These are phyloP conservation scores for Blakeslea trispora DNA, from an alignment of 371 early-diverging fungal species.

Conservation along the genomic window DNA sequence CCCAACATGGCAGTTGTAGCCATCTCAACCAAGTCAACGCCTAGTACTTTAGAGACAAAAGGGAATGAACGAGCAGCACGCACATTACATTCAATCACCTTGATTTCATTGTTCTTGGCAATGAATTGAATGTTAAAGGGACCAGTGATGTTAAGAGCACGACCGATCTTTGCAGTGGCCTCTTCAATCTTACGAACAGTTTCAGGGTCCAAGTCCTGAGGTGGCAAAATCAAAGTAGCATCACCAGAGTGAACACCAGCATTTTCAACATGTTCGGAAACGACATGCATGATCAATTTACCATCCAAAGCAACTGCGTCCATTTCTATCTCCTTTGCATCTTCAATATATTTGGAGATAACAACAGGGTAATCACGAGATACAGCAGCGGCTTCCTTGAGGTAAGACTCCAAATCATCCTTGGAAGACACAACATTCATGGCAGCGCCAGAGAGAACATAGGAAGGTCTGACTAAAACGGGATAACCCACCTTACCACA, in stretches of 20 bases:
- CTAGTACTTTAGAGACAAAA: constrained; percentile 92
- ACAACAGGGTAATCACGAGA: constrained; percentile 93
- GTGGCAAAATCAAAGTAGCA: constrained; percentile 92
- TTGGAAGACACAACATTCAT: constrained; percentile 91
- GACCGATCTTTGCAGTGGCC: constrained; percentile 87
- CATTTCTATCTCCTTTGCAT: constrained; percentile 95
- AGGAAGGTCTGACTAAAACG: constrained; percentile 93
- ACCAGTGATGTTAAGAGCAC: constrained; percentile 90
- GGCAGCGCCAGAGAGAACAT: constrained; percentile 94
- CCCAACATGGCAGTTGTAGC: constrained; percentile 91
- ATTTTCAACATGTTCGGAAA: constrained; percentile 95
- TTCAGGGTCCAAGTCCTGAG: constrained; percentile 87
- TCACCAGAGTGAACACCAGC: constrained; percentile 98
- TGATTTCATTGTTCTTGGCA: constrained; percentile 91
- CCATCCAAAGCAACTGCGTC: constrained; percentile 94
- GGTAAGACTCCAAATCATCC: constrained; percentile 76
- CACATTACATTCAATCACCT: constrained; percentile 97
- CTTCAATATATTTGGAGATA: constrained; percentile 93
- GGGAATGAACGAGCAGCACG: constrained; percentile 96
- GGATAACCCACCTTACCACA: constrained; percentile 88
- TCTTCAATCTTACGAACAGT: constrained; percentile 84
- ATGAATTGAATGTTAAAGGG: constrained; percentile 97
- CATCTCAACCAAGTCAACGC: constrained; percentile 90
- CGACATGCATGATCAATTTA: constrained; percentile 83
- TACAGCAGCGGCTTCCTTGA: constrained; percentile 83